Percentiles rank a stretch among this genome's conserved stretches.
Evolutionary conservation across 1,139 yeast species (phyloP).

Genomic region (Suhomyces maxii): DNA sequence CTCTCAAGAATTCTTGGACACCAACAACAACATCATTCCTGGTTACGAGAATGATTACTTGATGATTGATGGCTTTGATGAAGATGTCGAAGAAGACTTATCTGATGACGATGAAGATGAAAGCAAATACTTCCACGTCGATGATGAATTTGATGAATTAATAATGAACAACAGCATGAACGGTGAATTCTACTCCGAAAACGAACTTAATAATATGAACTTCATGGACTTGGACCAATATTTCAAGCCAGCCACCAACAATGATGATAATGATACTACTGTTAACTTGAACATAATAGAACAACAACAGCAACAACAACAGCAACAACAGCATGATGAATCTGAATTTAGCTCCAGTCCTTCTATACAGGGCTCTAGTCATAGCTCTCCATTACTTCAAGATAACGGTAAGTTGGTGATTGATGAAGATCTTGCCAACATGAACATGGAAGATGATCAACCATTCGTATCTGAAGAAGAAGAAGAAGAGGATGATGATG

Average conservation of each 20-base stretch:
- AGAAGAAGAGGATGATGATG: constrained; percentile 10
- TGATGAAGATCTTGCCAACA: constrained; percentile 10
- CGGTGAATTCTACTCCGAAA: constrained; percentile 9
- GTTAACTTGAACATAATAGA: constrained; percentile 7
- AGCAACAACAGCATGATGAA: background rate
- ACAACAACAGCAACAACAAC: background rate
- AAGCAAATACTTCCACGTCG: constrained; percentile 41
- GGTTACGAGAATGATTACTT: constrained; percentile 40
- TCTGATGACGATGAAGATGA: constrained; percentile 50
- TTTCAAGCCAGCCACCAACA: constrained; percentile 10
- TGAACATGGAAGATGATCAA: constrained; percentile 11
- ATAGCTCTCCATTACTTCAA: background rate
- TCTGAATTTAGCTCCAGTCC: background rate
- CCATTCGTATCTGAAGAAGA: constrained; percentile 4
- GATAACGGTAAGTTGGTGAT: constrained; percentile 6
- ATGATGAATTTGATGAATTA: constrained; percentile 33
- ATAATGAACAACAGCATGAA: constrained; percentile 22
- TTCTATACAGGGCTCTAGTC: background rate
- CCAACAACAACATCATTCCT: constrained; percentile 24
- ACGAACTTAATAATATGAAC: constrained; percentile 10
- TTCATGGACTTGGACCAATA: constrained; percentile 20
- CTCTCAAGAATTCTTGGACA: constrained; percentile 7
- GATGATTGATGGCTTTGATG: constrained; percentile 34
- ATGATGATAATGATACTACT: constrained; percentile 2
- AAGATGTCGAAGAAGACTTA: constrained; percentile 48